Percentiles rank a stretch among this genome's conserved stretches.
These are phyloP conservation scores for Pleurotus cornucopiae DNA, from an alignment of 768 basidiomycete species.

Conservation along the genomic window DNA sequence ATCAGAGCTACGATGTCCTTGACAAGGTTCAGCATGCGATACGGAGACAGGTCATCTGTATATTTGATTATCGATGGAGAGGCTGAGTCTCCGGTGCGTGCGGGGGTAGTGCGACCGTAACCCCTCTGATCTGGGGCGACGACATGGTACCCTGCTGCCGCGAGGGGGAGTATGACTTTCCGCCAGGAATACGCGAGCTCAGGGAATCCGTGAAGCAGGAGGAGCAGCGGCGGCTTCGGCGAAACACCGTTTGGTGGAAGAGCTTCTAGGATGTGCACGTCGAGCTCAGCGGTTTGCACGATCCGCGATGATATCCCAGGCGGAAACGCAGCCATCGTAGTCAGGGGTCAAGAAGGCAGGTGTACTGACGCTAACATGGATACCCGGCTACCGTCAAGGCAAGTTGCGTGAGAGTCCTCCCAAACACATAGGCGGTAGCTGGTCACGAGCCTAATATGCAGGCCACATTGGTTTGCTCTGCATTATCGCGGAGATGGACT, in stretches of 20 bases:
- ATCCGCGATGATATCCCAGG: constrained; percentile 2
- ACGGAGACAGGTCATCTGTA: constrained; percentile 47
- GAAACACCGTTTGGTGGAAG: constrained; percentile 17
- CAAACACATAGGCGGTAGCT: too few relatives aligned
- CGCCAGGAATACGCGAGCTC: constrained; percentile 67
- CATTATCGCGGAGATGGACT: too few relatives aligned
- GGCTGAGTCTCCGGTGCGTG: constrained; percentile 9
- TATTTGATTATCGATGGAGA: constrained; percentile 25
- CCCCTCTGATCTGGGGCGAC: constrained; percentile 63
- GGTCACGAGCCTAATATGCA: too few relatives aligned
- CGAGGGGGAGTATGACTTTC: constrained; percentile 48
- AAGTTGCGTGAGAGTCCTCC: too few relatives aligned
- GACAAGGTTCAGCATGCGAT: constrained; percentile 44
- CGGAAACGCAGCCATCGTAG: background rate
- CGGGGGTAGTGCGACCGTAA: constrained; percentile 37
- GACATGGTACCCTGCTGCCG: constrained; percentile 50
- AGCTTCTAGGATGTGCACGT: constrained; percentile 19
- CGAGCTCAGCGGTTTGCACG: background rate
- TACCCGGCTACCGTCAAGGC: too few relatives aligned
- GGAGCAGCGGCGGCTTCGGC: constrained; percentile 36
- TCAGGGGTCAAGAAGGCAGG: too few relatives aligned
- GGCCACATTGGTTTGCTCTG: too few relatives aligned
- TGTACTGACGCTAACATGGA: too few relatives aligned
- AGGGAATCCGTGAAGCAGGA: constrained; percentile 66
- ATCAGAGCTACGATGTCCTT: constrained; percentile 51